Evolutionary conservation across 1,284 basidiomycete genomes (phyloP), one percentile per base, ranked within the genome.

Genomic region (Mycosarcoma maydis): DNA sequence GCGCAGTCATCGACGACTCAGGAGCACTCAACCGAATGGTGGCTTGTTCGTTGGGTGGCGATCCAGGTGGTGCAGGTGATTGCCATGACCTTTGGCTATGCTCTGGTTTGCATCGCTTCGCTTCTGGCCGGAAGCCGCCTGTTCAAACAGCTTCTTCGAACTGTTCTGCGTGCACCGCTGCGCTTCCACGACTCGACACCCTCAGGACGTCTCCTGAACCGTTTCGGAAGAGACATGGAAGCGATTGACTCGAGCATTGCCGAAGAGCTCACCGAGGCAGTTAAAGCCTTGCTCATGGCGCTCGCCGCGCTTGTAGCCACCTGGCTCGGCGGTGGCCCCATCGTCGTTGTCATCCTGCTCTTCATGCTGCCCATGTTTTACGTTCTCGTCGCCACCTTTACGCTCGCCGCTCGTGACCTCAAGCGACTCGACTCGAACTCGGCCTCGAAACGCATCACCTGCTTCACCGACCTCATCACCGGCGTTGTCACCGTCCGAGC

Each of bases 401-500:
- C 96, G 80, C 88, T 92, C 29, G 86, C 89, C 1, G 92, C 94
- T 3, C 86, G 93, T 72, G 93, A 96, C 80, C 85, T 96, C 65
- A 96, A 96, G 85, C 85, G 89, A 10, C 80, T 90, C 20, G 90
- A 90, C 76, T 89, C 89, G 0, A 74, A 90, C n/a, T 84, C 90
- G 70, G 75, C 82, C 4, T 89, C 88, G 2, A 81, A 87, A 2
- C 83, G 92, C 16, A 93, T 94, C 78, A 88, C 90, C 3, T 91
- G 92, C 81, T 87, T 93, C 78, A 89, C 89, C 36, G 94, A 97
- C 82, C 89, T 89, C 13, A 85, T 95, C n/a, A 88, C 88, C 10
- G 92, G 92, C n/a, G 83, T 94, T 30, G 86, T 90, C 0, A 94
- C 92, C 1, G 92, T 94, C 41, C 87, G 92, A 13, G 91, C 91